These are phyloP conservation scores for Babesia ovata DNA, from an alignment of 169 alveolate genomes.

Conservation along the genomic window DNA sequence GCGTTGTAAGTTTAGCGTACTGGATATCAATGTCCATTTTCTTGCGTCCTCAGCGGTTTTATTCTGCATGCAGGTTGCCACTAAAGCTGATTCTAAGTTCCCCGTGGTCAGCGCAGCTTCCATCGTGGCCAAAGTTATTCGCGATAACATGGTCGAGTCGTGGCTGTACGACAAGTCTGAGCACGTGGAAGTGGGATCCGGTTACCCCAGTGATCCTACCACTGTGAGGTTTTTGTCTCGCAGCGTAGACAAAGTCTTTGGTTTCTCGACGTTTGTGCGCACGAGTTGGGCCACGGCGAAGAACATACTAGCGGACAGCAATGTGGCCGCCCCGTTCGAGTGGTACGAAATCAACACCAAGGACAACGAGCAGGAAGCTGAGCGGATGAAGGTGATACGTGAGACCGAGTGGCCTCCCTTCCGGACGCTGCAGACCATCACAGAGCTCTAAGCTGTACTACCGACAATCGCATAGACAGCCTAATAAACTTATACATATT, in stretches of 20 bases:
- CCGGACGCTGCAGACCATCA: constrained; percentile 7
- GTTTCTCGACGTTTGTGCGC: constrained; percentile 89
- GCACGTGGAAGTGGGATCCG: constrained; percentile 73
- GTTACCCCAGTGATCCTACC: constrained; percentile 89
- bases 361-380: constrained; percentile 16
- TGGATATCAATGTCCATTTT: neutral
- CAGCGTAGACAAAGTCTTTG: constrained; percentile 90
- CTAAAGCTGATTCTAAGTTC: constrained; percentile 94
- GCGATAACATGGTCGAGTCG: constrained; percentile 84
- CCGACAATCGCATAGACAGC: neutral
- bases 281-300: constrained; percentile 88
- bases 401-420: constrained; percentile 31
- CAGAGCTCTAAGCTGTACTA: constrained; percentile 9
- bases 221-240: constrained; percentile 88
- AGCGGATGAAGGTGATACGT: neutral
- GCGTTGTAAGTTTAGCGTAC: constrained; percentile 73
- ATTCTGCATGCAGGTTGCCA: constrained; percentile 61
- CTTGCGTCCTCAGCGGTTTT: neutral
- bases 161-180: constrained; percentile 58
- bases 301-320: constrained; percentile 75
- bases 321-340: constrained; percentile 60
- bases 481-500: too few relatives aligned
- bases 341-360: constrained; percentile 80
- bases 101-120: constrained; percentile 98
- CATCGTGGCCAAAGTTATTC: constrained; percentile 94